Evolutionary conservation across 108 stramenopile species (phyloP).

Genomic region (Skeletonema menzelii): DNA sequence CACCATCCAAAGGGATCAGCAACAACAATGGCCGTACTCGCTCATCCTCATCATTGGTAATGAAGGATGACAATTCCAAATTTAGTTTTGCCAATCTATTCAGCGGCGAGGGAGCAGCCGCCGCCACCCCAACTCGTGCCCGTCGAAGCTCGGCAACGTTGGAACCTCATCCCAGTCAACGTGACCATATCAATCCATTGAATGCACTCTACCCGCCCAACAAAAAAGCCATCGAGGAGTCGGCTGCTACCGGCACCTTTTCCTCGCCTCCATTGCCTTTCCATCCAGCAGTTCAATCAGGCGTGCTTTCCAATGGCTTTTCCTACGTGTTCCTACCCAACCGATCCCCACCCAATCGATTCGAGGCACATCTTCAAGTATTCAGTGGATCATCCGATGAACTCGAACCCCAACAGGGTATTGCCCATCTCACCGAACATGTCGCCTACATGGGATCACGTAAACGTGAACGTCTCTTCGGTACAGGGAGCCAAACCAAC

Average conservation of each 20-base stretch:
- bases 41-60: slow-evolving; percentile 1
- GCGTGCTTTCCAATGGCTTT: slow-evolving; percentile 89
- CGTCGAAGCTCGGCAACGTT: slow-evolving; percentile 2
- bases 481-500: slow-evolving; percentile 95
- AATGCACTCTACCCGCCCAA: slow-evolving; percentile 68
- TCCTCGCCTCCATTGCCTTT: slow-evolving; percentile 61
- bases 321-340: slow-evolving; percentile 94
- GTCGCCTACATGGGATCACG: slow-evolving; percentile 98
- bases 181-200: slow-evolving; percentile 85
- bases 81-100: slow-evolving; percentile 54
- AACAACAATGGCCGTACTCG: not conserved
- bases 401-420: slow-evolving; percentile 93
- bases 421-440: slow-evolving; percentile 98
- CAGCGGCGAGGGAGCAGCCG: not conserved
- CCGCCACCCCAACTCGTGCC: not conserved
- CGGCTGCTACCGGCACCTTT: not conserved
- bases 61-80: slow-evolving; percentile 14
- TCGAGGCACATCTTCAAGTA: slow-evolving; percentile 97
- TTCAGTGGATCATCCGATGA: slow-evolving; percentile 92
- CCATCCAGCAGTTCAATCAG: slow-evolving; percentile 73
- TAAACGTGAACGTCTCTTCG: slow-evolving; percentile 94
- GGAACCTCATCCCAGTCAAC: slow-evolving; percentile 78
- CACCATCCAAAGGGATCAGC: not conserved
- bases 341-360: slow-evolving; percentile 89
- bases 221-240: slow-evolving; percentile 11